Base-by-base conservation (phyloP, 495 filamentous ascomycete genomes). In the Neurospora tetraspora region DNA sequence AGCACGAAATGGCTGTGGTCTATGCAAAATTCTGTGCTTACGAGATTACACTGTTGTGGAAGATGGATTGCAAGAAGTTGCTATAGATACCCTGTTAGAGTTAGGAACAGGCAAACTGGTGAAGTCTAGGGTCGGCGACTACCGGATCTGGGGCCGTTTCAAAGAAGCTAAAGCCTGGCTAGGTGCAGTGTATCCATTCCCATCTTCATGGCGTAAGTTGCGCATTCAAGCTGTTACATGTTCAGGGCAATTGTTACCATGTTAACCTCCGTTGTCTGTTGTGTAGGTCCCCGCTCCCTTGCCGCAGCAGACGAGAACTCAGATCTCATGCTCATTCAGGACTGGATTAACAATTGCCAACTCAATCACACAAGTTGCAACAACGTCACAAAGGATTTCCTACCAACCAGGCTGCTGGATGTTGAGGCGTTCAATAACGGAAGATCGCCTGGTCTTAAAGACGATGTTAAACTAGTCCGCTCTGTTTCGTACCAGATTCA, bases 191-290 rank as follows among this genome's bases (percentile, higher is more conserved):
- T 0, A 34, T 34, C 31, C 31, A 34, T 0, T 34, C 2, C 23
- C 23, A 16, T 9, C 53, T 34, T 4, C 53, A 18, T 61, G 53
- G 5, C 1, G 53, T 61, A 61, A 34, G 53, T 61, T 3, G 1
- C 12, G 5, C 11, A 14, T 6, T 4, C 7, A 0, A 6, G 23
- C 14, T 6, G 0, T 18, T 14, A 18, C 5, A 23, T 27, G 14
- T 53, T 27, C 10, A 14, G 4, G 4, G 4, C 9, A 16, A 59
- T 31, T 3, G 5, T 16, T 31, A 1, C 11, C 47, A 20, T 61
- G 2, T 31, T 61, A 20, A 59, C 23, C n/a, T 16, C 1, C 2
- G 1, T 14, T 16, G 0, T 8, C 2, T 20, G 0, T 0, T 3
- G 2, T 18, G 5, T 27, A 61, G 53, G 11, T 3, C 14, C 0